Evolutionary conservation across 768 basidiomycete genomes (phyloP), one percentile per base, ranked within the genome.

Genomic region (Chalciporus sphaerocephalus): DNA sequence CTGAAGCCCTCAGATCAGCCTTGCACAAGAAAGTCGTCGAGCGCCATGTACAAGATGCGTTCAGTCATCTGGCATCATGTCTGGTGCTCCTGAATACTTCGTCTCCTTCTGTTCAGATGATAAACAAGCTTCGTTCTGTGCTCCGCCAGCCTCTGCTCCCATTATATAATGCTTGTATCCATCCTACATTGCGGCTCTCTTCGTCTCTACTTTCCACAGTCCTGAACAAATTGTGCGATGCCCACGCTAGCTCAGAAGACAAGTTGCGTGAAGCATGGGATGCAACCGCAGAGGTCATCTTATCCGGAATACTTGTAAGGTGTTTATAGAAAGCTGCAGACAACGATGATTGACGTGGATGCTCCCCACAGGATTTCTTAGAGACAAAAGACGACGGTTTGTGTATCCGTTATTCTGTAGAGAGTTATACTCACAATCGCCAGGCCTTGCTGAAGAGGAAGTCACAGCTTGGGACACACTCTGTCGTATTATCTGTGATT

Each of bases 281-380:
- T 58, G 50, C 45, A 11, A 62, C 74, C 10, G 69, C 74, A 25
- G 54, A 69, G 22, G 66, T 73, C 9, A 48, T 81, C n/a, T 54
- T 84, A 17, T 77, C 81, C 4, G 80, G 81, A 3, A 49, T 80
- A 25, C 56, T 79, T 48, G 78, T 79, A 52, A 53, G 69, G 51
- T 21, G 15, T 32, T 27, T 5, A 17, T 7, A 38, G 23, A 16
- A 23, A 22, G 2, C 11, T 9, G n/a, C 25, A 20, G 16, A 37
- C 15, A 16, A 6, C 16, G 11, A 44, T 27, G 27, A 38, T 59
- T 62, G 50, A 67, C 38, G 40, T 18, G 61, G 50, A 66, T 37
- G 42, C 17, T 17, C 46, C 27, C 18, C 33, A 10, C 34, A 60
- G 56, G 59, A 58, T 45, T 57, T 54, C 18, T 35, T 62, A 28